A percentile compares a stretch with the other conserved stretches of the same genome.
Conservation (phyloP, 805 yeast genomes). For the Teunomyces tritomae region DNA sequence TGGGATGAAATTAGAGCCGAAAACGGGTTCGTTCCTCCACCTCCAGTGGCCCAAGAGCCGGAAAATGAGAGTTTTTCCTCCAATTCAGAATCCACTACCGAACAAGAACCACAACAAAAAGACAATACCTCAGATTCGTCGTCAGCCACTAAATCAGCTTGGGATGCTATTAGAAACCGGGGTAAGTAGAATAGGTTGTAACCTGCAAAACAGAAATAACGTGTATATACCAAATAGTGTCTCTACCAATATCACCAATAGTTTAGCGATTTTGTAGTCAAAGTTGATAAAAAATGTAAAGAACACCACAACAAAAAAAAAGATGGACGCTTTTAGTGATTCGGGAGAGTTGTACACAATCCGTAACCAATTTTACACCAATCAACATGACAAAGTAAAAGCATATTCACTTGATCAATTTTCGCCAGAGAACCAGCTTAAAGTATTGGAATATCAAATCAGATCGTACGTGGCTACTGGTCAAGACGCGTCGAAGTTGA, state of each 20-base stretch:
- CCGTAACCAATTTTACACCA: slow-evolving; percentile 60
- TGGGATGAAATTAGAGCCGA: slow-evolving; percentile 38
- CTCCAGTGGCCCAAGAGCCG: not conserved
- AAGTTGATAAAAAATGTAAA: not conserved
- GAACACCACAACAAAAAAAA: slow-evolving; percentile 7
- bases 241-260: not conserved
- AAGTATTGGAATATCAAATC: slow-evolving; percentile 40
- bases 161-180: slow-evolving; percentile 17
- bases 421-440: slow-evolving; percentile 33
- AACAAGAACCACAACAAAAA: not conserved
- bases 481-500: slow-evolving; percentile 38
- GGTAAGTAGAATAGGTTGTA: not conserved
- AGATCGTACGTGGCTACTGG: slow-evolving; percentile 38
- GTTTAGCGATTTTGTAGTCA: not conserved
- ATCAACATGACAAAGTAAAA: slow-evolving; percentile 48
- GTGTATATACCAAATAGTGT: slow-evolving; percentile 1
- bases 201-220: not conserved
- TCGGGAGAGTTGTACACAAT: slow-evolving; percentile 53
- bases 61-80: not conserved
- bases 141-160: slow-evolving; percentile 11
- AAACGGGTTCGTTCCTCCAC: slow-evolving; percentile 23
- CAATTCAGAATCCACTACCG: not conserved
- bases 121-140: not conserved
- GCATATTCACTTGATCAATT: slow-evolving; percentile 38
- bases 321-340: slow-evolving; percentile 39